Evolutionary conservation across 2,329 filamentous ascomycete genomes (phyloP), one percentile per base, ranked within the genome.

Genomic region (Aspergillus sp.): DNA sequence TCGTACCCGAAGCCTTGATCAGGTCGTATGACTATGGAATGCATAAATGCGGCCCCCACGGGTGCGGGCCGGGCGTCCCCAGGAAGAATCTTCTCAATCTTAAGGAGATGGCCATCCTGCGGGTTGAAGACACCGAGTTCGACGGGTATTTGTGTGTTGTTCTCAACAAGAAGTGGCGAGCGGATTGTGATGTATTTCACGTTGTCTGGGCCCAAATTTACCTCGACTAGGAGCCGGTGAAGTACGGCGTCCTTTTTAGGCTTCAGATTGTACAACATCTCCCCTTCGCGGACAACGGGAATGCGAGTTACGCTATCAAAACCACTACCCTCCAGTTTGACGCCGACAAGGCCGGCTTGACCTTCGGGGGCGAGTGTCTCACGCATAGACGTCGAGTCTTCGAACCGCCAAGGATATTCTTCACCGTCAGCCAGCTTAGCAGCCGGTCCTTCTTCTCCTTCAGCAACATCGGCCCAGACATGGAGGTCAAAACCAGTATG

Each of bases 181-280:
- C 95, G 86, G 68, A 99, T 87, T 1, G 93, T 99, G 69, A 99
- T 96, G 72, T 96, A 96, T 78, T 99, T 99, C 77, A 99, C 90
- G 68, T 98, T 98, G 78, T 99, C 93, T 0, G 86, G 79, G n/a
- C 92, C 95, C 22, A 99, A 82, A 53, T 86, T 91, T 53, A 99
- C 89, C 57, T 99, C 95, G 0, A 98, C 93, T 22, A 98, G 86
- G 17, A 99, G 83, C 20, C 93, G 89, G 73, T 99, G 96, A 62
- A 93, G 82, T 3, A 96, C 83, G 58, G 89, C 84, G 68, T 96
- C 89, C 60, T 91, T 89, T 72, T 92, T 90, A 2, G 96, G 95
- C 58, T 91, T 89, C 46, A 99, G 82, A 51, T 89, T 91, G 77
- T 96, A 99, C 20, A 98, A 75, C 47, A 88, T 88, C 71, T 99